These are phyloP conservation scores for Thalassiosira livingstoniorum DNA, from an alignment of 352 stramenopile genomes.

Conservation along the genomic window DNA sequence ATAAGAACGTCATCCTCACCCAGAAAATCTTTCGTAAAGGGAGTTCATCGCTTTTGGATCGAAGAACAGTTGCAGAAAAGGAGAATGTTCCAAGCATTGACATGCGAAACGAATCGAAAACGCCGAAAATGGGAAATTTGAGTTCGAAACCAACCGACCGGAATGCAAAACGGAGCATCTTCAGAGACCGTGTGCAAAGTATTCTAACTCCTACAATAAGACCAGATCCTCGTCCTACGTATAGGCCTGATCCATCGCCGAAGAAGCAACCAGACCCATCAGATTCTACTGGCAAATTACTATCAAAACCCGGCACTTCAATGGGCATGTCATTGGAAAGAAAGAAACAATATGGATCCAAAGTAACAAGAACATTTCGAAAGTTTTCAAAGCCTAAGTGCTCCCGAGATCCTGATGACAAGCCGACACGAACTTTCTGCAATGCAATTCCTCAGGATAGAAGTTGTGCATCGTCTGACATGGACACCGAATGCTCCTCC, in stretches of 20 bases:
- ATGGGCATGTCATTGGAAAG: constrained; percentile 8
- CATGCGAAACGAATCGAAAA: constrained; percentile 41
- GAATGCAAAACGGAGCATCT: constrained; percentile 13
- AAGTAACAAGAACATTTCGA: neutral
- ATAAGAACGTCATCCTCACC: too few relatives aligned
- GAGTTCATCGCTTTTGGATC: neutral
- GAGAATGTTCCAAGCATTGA: constrained; percentile 1
- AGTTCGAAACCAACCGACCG: constrained; percentile 22
- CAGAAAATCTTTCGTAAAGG: neutral
- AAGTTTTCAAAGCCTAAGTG: constrained; percentile 28
- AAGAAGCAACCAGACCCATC: constrained; percentile 43
- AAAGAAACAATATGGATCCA: neutral
- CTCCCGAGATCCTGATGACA: constrained; percentile 38
- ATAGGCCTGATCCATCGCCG: constrained; percentile 42
- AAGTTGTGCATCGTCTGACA: constrained; percentile 41
- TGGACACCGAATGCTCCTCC: constrained; percentile 55
- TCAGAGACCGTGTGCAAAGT: constrained; percentile 1
- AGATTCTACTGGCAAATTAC: neutral
- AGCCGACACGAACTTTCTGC: too few relatives aligned
- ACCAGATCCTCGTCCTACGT: neutral
- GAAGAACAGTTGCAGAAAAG: neutral
- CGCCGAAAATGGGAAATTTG: constrained; percentile 54
- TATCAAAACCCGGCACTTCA: too few relatives aligned
- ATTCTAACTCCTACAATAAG: constrained; percentile 2
- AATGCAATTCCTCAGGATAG: neutral